Evolutionary conservation across 805 yeast genomes (phyloP).

Genomic region (Starmerella floris): DNA sequence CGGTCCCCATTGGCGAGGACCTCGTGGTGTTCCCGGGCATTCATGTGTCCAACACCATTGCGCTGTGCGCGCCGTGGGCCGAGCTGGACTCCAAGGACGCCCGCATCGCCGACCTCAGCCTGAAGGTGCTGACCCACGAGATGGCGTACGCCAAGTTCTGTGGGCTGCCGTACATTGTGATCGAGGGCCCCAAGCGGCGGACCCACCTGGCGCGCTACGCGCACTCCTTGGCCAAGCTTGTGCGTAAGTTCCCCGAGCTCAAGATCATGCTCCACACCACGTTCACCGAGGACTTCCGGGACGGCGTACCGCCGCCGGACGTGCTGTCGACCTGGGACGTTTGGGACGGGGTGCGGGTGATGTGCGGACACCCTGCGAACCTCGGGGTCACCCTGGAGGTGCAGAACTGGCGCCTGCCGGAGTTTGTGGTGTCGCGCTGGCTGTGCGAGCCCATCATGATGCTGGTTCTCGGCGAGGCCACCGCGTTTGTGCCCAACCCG

Average conservation of each 20-base stretch:
- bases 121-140: conserved; percentile 47
- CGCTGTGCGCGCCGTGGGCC: conserved; percentile 55
- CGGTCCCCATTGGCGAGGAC: conserved; percentile 31
- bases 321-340: conserved; percentile 54
- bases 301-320: conserved; percentile 30
- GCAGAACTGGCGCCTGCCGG: conserved; percentile 46
- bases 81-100: conserved; percentile 46
- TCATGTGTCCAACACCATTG: conserved; percentile 36
- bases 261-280: conserved; percentile 26
- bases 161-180: conserved; percentile 42
- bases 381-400: conserved; percentile 64
- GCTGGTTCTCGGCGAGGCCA: conserved; percentile 40
- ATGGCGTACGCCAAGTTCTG: conserved; percentile 44
- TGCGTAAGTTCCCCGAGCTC: conserved; percentile 22
- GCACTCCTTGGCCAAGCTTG: conserved; percentile 31
- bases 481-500: conserved; percentile 43
- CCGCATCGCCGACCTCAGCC: conserved; percentile 39
- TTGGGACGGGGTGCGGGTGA: conserved; percentile 52
- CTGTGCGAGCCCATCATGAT: conserved; percentile 52
- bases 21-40: conserved; percentile 34
- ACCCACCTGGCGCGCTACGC: conserved; percentile 40
- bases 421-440: conserved; percentile 46
- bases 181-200: conserved; percentile 53
- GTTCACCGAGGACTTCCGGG: conserved; percentile 32
- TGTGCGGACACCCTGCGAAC: conserved; percentile 41